Evolutionary conservation across 257 asterid genomes (phyloP).

Genomic region (Nicotiana undulata): DNA sequence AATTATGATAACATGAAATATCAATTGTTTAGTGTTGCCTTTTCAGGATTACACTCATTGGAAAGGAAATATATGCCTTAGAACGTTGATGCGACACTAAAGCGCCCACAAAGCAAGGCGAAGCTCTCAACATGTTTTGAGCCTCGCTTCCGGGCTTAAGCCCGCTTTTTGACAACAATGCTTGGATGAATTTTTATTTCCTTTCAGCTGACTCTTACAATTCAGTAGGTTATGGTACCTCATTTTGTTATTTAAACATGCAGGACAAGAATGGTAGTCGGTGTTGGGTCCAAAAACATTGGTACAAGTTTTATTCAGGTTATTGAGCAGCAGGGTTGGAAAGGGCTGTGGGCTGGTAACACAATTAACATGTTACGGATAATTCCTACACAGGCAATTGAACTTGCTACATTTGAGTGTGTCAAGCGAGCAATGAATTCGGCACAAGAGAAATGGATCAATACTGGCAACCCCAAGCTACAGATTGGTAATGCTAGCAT

Average conservation of each 20-base stretch:
- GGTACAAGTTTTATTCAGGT: slow-evolving; percentile 68
- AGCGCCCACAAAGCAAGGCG: too few relatives aligned
- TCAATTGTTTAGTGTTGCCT: too few relatives aligned
- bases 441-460: slow-evolving; percentile 58
- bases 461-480: slow-evolving; percentile 35
- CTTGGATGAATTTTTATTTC: not conserved
- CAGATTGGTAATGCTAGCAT: slow-evolving; percentile 47
- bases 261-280: slow-evolving; percentile 99
- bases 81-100: too few relatives aligned
- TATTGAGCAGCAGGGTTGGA: slow-evolving; percentile 84
- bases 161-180: too few relatives aligned
- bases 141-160: too few relatives aligned
- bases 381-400: slow-evolving; percentile 91
- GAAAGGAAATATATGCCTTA: too few relatives aligned
- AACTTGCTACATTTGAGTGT: slow-evolving; percentile 85
- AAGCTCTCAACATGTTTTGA: too few relatives aligned
- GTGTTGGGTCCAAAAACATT: slow-evolving; percentile 75
- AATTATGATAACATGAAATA: too few relatives aligned
- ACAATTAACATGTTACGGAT: slow-evolving; percentile 88
- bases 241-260: slow-evolving; percentile 13
- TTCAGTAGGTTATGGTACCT: not conserved
- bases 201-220: not conserved
- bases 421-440: slow-evolving; percentile 77
- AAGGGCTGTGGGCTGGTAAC: slow-evolving; percentile 96
- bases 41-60: too few relatives aligned